These are phyloP conservation scores for Calamus simplicifolius DNA, from an alignment of 176 grass and related monocot species.

Conservation along the genomic window DNA sequence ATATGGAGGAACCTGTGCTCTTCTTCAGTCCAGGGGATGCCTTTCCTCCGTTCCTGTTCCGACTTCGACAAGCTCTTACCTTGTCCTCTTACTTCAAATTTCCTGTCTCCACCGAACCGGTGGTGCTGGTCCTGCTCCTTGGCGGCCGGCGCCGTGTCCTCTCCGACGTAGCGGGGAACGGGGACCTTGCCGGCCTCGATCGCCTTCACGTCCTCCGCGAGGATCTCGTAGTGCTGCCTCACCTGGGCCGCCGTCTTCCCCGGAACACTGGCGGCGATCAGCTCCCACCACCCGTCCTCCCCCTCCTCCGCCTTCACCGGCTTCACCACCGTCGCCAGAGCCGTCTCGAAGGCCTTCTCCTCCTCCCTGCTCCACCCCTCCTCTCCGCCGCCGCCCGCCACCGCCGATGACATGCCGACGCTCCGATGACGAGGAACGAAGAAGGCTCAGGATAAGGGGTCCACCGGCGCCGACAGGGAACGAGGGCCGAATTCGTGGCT, in stretches of 20 bases:
- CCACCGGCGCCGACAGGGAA: too few relatives aligned
- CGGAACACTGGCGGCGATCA: conserved; percentile 43
- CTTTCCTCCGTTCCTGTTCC: conserved; percentile 90
- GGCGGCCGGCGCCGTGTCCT: conserved; percentile 34
- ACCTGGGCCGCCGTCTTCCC: conserved; percentile 61
- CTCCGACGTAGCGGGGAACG: conserved; percentile 46
- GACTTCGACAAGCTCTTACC: conserved; percentile 69
- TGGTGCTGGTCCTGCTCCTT: conserved; percentile 22
- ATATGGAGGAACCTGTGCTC: conserved; percentile 61
- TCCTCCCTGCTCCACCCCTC: conserved; percentile 69
- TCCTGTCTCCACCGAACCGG: conserved; percentile 31
- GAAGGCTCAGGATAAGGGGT: too few relatives aligned
- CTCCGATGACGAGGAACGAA: too few relatives aligned
- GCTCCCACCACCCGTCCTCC: conserved; percentile 32
- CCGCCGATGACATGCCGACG: conserved; percentile 4
- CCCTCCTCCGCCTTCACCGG: conserved; percentile 22
- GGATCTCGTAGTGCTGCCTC: conserved; percentile 60
- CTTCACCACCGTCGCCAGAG: conserved; percentile 35
- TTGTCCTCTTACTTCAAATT: conserved; percentile 26
- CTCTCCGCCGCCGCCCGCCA: not conserved
- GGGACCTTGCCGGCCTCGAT: conserved; percentile 78
- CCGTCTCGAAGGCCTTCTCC: conserved; percentile 92
- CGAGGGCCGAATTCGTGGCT: too few relatives aligned
- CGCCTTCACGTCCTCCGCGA: conserved; percentile 76
- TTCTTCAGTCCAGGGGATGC: conserved; percentile 97